These are phyloP conservation scores for Isoetes taiwanensis DNA, from an alignment of 75 land plant genomes.

Conservation along the genomic window DNA sequence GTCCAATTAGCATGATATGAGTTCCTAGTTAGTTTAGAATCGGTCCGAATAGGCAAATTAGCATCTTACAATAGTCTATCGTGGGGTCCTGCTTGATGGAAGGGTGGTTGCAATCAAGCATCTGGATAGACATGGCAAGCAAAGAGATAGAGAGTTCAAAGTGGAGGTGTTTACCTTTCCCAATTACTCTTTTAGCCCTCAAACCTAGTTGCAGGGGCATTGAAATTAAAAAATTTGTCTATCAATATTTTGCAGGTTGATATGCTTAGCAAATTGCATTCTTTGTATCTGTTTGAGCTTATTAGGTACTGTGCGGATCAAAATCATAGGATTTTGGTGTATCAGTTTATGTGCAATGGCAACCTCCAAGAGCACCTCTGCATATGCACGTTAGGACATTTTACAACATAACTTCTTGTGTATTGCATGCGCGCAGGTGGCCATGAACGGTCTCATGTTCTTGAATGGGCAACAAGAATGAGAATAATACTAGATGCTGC, in stretches of 20 bases:
- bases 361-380: slow-evolving; percentile 70
- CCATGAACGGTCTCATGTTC: neutral
- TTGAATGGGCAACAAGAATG: slow-evolving; percentile 57
- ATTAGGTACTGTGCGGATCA: slow-evolving; percentile 65
- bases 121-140: slow-evolving; percentile 60
- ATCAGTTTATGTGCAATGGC: slow-evolving; percentile 79
- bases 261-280: slow-evolving; percentile 44
- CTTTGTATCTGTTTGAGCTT: slow-evolving; percentile 46
- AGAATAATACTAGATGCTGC: slow-evolving; percentile 70
- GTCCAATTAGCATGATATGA: no score
- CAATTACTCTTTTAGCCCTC: no score
- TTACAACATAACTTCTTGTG: neutral
- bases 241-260: no score
- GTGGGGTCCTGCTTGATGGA: slow-evolving; percentile 48
- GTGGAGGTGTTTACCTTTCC: slow-evolving; percentile 70
- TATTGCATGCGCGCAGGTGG: neutral
- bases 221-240: no score
- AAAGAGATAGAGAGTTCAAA: slow-evolving; percentile 72
- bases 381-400: slow-evolving; percentile 22
- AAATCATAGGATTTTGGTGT: slow-evolving; percentile 50
- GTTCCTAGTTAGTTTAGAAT: no score
- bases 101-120: slow-evolving; percentile 53
- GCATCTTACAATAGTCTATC: no score
- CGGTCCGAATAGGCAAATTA: no score
- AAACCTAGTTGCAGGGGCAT: no score